A percentile compares a stretch with the other conserved stretches of the same genome.
Evolutionary conservation across 2,329 filamentous ascomycete species (phyloP).

Genomic region (Cladosporium oxysporum): DNA sequence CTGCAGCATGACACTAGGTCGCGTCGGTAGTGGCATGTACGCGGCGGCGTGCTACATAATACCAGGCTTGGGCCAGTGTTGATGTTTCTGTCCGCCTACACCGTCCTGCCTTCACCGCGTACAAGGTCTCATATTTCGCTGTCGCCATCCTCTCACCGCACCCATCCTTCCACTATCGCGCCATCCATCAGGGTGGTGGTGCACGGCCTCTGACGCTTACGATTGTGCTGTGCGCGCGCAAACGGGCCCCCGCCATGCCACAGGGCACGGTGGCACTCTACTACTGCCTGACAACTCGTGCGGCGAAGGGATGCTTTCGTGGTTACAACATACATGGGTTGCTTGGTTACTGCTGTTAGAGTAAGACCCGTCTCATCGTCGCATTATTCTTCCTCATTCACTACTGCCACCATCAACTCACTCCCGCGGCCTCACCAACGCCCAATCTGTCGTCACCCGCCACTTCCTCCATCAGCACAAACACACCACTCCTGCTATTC

Average conservation of each 20-base stretch:
- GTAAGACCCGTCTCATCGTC: slow-evolving; percentile 1
- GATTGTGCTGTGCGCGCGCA: slow-evolving; percentile 1
- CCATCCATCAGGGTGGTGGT: background rate
- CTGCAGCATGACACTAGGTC: background rate
- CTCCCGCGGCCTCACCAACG: slow-evolving; percentile 1
- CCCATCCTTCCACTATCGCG: background rate
- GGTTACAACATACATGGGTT: background rate
- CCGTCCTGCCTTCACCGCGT: slow-evolving; percentile 1
- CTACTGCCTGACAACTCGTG: background rate
- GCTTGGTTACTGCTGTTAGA: background rate
- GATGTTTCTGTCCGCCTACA: background rate
- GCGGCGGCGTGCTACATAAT: background rate
- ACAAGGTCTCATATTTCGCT: background rate
- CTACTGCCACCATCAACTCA: background rate
- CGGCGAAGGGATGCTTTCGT: slow-evolving; percentile 1
- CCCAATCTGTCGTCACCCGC: background rate
- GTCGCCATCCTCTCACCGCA: background rate
- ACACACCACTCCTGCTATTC: background rate
- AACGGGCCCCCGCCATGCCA: slow-evolving; percentile 5
- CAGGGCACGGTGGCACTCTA: background rate
- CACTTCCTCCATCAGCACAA: background rate
- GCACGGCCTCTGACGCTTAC: background rate
- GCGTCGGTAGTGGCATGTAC: background rate
- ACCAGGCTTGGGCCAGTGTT: background rate
- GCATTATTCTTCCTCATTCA: background rate